phyloP scores from a whole-genome alignment of 225 moss, liverwort and hornwort genomes.

The Pleurozium schreberi region DNA sequence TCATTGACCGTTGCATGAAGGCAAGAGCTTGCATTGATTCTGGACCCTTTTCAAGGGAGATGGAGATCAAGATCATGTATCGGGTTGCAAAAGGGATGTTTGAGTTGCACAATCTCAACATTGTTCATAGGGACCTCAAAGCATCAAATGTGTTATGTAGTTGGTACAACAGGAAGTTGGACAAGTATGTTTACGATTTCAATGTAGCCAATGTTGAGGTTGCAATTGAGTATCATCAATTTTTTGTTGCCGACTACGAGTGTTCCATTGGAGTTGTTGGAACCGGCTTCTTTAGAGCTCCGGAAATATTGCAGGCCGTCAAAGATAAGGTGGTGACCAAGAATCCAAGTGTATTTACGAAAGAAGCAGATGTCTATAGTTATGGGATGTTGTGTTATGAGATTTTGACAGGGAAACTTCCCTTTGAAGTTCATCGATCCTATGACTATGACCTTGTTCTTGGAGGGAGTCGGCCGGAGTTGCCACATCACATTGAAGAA shows the following conservation, averaged over 20 bases:
- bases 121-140: background rate
- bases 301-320: background rate
- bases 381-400: background rate
- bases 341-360: fast-evolving
- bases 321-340: background rate
- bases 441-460: background rate
- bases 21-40: background rate
- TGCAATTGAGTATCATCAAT: too few species aligned
- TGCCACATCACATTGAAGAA: background rate
- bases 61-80: fast-evolving
- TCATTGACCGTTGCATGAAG: background rate
- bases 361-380: background rate
- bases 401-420: background rate
- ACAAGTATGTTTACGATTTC: background rate
- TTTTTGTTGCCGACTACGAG: background rate
- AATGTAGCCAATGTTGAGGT: background rate
- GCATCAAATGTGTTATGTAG: background rate
- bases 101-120: background rate
- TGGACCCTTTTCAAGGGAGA: background rate
- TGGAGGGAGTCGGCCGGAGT: fast-evolving
- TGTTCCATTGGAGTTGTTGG: background rate
- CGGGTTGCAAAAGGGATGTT: fast-evolving
- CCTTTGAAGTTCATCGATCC: background rate
- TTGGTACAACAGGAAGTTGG: fast-evolving
- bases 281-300: background rate